Conservation (phyloP, 2,329 filamentous ascomycete genomes). For the Paracamarosporium sp. region DNA sequence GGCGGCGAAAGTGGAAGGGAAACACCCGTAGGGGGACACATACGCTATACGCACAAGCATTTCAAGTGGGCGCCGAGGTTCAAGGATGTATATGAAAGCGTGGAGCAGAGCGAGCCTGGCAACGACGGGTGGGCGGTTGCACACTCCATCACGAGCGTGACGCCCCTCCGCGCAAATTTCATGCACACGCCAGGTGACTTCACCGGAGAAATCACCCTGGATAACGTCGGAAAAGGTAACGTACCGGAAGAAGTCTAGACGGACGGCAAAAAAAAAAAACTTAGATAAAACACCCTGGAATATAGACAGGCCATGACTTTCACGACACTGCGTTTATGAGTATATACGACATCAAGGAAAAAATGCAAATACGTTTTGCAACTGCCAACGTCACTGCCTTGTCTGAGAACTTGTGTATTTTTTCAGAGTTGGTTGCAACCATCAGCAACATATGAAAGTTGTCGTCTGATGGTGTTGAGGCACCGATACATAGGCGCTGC, state of each 20-base stretch:
- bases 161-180: conserved; percentile 91
- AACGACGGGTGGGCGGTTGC: conserved; percentile 95
- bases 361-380: too few species aligned
- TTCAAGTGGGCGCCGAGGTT: conserved; percentile 96
- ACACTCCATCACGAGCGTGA: conserved; percentile 87
- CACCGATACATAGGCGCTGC: too few species aligned
- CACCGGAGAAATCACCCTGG: conserved; percentile 34
- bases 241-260: neutral
- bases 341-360: neutral
- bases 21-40: conserved; percentile 30
- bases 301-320: neutral
- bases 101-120: conserved; percentile 78
- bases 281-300: neutral
- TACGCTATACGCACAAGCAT: conserved; percentile 76
- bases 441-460: too few species aligned
- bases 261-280: neutral
- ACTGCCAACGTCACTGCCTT: too few species aligned
- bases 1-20: conserved; percentile 28
- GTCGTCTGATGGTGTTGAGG: too few species aligned
- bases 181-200: conserved; percentile 63
- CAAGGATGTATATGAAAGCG: conserved; percentile 83
- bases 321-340: neutral
- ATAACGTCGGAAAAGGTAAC: conserved; percentile 1
- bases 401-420: too few species aligned
- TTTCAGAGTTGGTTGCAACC: too few species aligned